Base-by-base conservation (phyloP, 1,139 yeast genomes). In the Hansenula lynferdii region DNA sequence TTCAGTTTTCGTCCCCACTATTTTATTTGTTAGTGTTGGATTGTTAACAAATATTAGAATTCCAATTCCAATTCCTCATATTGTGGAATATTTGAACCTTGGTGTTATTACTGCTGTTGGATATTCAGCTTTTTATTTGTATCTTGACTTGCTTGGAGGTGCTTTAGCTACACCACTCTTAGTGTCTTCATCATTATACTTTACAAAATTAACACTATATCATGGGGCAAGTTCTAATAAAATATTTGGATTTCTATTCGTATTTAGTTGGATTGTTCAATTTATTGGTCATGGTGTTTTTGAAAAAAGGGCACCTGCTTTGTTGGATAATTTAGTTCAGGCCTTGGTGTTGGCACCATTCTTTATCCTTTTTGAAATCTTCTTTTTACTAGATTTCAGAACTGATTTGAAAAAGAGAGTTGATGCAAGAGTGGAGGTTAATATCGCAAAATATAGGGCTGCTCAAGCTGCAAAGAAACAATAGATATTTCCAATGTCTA, bases 271-370 rank as follows among this genome's bases (percentile, higher is more conserved):
- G 97, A 53, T 79, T 17, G 79, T 79, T 14, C 97, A 92, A 56
- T 89, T 92, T 59, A 69, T 83, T 42, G 97, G 97, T 5, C 97
- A 92, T 56, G 92, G 85, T 2, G 71, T 75, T 15, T 85, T 78
- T 53, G 98, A 92, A 57, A 72, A 71, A 44, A 70, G 90, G 36
- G 85, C 90, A 1, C 98, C 98, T 0, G 97, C 97, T 0, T 64
- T 92, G 42, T 59, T 86, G 37, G 96, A 89, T 54, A 90, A 82
- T 55, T 64, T 87, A 38, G 64, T 82, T 11, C 97, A 89, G 56
- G 95, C 97, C 2, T 59, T 92, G 24, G 90, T 90, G 0, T 69
- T 89, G 49, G 97, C 97, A 1, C 97, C 97, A 2, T 87, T 77
- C 53, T 90, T 92, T 57, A 95, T 89, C 10, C 66, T 81, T 11